Conservation (phyloP, 176 grass and related monocot genomes). For the Oryza glumipatula region DNA sequence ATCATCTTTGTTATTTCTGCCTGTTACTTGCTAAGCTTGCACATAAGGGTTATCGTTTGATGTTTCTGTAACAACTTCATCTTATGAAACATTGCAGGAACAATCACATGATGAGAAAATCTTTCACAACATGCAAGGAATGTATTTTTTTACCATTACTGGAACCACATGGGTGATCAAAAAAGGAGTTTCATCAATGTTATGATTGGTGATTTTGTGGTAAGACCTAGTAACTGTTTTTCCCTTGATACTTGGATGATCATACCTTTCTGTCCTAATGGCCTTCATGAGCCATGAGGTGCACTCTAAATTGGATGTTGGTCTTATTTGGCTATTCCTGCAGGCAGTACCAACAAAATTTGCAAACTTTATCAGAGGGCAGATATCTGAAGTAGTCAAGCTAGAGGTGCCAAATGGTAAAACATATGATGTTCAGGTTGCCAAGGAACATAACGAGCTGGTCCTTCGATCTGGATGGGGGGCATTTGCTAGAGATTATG, state of each 20-base stretch:
- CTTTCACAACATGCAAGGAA: slow-evolving; percentile 30
- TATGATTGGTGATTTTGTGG: slow-evolving; percentile 36
- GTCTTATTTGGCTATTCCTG: slow-evolving; percentile 13
- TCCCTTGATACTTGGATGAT: neutral
- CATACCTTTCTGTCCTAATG: neutral
- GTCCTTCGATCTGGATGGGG: slow-evolving; percentile 40
- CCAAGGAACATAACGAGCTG: slow-evolving; percentile 4
- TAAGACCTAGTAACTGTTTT: slow-evolving; percentile 1
- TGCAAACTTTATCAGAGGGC: slow-evolving; percentile 10
- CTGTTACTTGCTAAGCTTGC: neutral
- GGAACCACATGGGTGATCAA: slow-evolving; percentile 28
- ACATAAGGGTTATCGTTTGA: neutral
- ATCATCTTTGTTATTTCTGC: neutral
- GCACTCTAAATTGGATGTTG: neutral
- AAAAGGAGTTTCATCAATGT: slow-evolving; percentile 30
- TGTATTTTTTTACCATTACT: slow-evolving; percentile 37
- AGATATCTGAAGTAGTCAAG: slow-evolving; percentile 30
- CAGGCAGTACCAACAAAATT: slow-evolving; percentile 41
- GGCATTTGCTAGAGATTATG: slow-evolving; percentile 32
- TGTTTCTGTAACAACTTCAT: neutral
- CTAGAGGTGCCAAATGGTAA: slow-evolving; percentile 38
- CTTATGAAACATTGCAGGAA: neutral
- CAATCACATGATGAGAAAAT: neutral
- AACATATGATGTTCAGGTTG: slow-evolving; percentile 26
- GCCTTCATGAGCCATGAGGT: neutral